Conservation (phyloP, 371 early-diverging fungal species). For the Apophysomyces sp. region DNA sequence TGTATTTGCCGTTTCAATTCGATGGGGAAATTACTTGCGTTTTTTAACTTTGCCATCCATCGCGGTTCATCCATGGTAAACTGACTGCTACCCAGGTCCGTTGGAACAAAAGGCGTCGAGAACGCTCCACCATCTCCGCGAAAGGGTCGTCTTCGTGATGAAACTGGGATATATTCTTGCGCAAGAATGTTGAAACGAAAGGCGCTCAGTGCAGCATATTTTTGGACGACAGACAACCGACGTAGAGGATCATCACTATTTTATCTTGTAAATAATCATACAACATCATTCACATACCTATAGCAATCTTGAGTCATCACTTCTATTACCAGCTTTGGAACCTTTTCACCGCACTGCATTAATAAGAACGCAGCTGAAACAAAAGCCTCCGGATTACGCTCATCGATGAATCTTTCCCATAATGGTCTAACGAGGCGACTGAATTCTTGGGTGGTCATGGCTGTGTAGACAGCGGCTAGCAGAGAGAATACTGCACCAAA, state of each 20-base stretch:
- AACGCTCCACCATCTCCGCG: slow-evolving; percentile 52
- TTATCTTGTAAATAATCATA: background rate
- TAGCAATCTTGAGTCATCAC: slow-evolving; percentile 44
- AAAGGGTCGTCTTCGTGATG: slow-evolving; percentile 54
- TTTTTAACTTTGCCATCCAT: slow-evolving; percentile 59
- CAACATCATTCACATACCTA: slow-evolving; percentile 25
- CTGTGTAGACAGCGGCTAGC: slow-evolving; percentile 56
- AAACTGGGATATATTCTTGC: slow-evolving; percentile 55
- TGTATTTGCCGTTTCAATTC: slow-evolving; percentile 63
- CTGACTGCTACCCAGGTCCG: slow-evolving; percentile 61
- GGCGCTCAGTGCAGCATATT: slow-evolving; percentile 44
- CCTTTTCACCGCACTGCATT: slow-evolving; percentile 63
- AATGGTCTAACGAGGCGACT: slow-evolving; percentile 41
- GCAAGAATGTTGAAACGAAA: slow-evolving; percentile 54
- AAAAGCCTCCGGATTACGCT: slow-evolving; percentile 42
- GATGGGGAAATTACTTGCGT: slow-evolving; percentile 53
- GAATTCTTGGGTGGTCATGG: slow-evolving; percentile 49
- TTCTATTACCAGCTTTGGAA: slow-evolving; percentile 48
- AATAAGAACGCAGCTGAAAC: slow-evolving; percentile 58
- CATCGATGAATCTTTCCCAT: slow-evolving; percentile 57
- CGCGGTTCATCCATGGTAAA: slow-evolving; percentile 63
- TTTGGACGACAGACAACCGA: slow-evolving; percentile 45
- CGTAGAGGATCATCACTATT: slow-evolving; percentile 49
- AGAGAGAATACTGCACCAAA: slow-evolving; percentile 56
- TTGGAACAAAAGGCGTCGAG: slow-evolving; percentile 58